Conservation (phyloP, 768 basidiomycete species). For the Tephrocybe sp. region DNA sequence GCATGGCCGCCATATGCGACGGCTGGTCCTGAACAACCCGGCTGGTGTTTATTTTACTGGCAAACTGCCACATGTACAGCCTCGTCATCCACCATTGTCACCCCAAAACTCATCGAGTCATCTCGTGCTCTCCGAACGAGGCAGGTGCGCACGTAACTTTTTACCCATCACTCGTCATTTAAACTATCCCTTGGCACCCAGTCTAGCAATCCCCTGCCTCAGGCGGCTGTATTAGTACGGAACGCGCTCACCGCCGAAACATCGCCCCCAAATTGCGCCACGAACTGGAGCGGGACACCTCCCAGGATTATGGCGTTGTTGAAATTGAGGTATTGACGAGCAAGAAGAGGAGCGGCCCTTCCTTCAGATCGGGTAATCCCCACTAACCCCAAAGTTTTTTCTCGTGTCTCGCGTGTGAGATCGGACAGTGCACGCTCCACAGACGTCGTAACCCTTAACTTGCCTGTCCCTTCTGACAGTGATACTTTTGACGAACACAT, state of each 20-base stretch:
- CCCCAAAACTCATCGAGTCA: too few relatives aligned
- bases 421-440: too few relatives aligned
- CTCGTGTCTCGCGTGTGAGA: too few relatives aligned
- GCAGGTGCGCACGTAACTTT: slow-evolving; percentile 80
- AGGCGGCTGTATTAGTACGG: slow-evolving; percentile 95
- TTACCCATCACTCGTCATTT: slow-evolving; percentile 53
- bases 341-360: slow-evolving; percentile 79
- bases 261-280: slow-evolving; percentile 62
- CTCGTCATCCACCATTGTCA: too few relatives aligned
- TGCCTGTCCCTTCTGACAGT: too few relatives aligned
- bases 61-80: too few relatives aligned
- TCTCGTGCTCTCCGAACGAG: too few relatives aligned
- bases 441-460: too few relatives aligned
- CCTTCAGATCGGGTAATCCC: slow-evolving; percentile 56
- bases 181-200: slow-evolving; percentile 22
- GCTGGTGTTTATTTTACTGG: too few relatives aligned
- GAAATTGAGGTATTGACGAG: slow-evolving; percentile 57
- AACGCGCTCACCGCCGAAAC: slow-evolving; percentile 77
- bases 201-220: neutral
- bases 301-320: slow-evolving; percentile 30
- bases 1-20: slow-evolving; percentile 81
- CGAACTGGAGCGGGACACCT: slow-evolving; percentile 44
- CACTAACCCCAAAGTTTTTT: neutral
- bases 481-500: too few relatives aligned
- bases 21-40: slow-evolving; percentile 74